Evolutionary conservation across 352 stramenopile genomes (phyloP).

Genomic region (Thraustotheca clavata): DNA sequence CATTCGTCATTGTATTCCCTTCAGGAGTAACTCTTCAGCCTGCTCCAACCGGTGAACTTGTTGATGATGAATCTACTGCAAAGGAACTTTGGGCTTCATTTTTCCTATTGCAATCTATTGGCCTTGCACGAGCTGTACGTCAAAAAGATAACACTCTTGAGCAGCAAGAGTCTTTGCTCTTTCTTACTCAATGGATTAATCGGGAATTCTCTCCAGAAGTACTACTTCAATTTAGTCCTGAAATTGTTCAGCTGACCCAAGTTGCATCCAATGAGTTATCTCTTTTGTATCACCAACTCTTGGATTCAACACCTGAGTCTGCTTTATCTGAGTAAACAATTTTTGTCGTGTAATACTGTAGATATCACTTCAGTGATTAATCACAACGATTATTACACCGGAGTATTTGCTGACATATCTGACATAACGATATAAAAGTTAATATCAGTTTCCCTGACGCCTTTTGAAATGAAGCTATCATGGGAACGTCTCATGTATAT

Average conservation of each 20-base stretch:
- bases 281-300: slow-evolving; percentile 19
- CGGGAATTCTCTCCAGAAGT: neutral
- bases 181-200: slow-evolving; percentile 14
- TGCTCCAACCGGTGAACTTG: neutral
- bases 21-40: neutral
- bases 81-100: slow-evolving; percentile 7
- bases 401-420: too few relatives aligned
- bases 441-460: too few relatives aligned
- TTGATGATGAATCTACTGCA: neutral
- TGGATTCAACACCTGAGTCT: neutral
- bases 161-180: slow-evolving; percentile 6
- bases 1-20: slow-evolving; percentile 11
- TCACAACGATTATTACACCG: too few relatives aligned
- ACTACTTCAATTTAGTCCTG: neutral
- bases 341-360: too few relatives aligned
- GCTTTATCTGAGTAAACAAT: too few relatives aligned
- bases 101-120: slow-evolving; percentile 16
- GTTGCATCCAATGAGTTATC: slow-evolving; percentile 14
- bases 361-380: too few relatives aligned
- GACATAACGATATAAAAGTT: too few relatives aligned
- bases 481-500: too few relatives aligned
- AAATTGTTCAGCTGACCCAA: neutral
- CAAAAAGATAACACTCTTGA: neutral
- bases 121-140: neutral
- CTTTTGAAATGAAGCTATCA: too few relatives aligned